phyloP scores from a whole-genome alignment of 1,284 basidiomycete genomes.

The Cryptococcus sp. region DNA sequence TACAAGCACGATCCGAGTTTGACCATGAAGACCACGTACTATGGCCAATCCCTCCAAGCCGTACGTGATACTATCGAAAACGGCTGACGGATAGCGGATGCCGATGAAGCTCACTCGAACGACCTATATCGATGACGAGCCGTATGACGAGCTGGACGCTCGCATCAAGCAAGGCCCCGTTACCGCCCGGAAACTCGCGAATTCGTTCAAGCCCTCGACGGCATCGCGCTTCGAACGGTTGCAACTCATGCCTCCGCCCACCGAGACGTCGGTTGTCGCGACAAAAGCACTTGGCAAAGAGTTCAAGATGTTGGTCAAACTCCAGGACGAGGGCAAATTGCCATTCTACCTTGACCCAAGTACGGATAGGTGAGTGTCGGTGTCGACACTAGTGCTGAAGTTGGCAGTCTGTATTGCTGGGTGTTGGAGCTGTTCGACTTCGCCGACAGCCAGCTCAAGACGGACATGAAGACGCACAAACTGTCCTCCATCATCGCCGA shows the following conservation, averaged over 20 bases:
- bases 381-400: neutral
- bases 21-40: conserved; percentile 9
- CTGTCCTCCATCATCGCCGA: conserved; percentile 28
- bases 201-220: conserved; percentile 13
- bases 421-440: conserved; percentile 29
- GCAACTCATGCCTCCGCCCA: conserved; percentile 27
- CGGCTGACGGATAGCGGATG: conserved; percentile 16
- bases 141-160: conserved; percentile 17
- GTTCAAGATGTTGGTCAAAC: conserved; percentile 24
- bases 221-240: conserved; percentile 12
- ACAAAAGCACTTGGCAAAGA: conserved; percentile 27
- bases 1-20: conserved; percentile 32
- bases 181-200: neutral
- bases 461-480: conserved; percentile 21
- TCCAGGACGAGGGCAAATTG: conserved; percentile 20
- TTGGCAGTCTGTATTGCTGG: conserved; percentile 30
- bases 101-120: conserved; percentile 22
- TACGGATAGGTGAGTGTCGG: conserved; percentile 13
- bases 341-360: conserved; percentile 31
- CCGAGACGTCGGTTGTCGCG: conserved; percentile 21
- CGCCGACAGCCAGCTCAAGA: conserved; percentile 21
- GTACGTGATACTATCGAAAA: conserved; percentile 10
- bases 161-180: conserved; percentile 13
- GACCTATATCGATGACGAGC: conserved; percentile 19
- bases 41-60: conserved; percentile 10